Base-by-base conservation (phyloP, 2,329 filamentous ascomycete species). In the Colletotrichum higginsianum region DNA sequence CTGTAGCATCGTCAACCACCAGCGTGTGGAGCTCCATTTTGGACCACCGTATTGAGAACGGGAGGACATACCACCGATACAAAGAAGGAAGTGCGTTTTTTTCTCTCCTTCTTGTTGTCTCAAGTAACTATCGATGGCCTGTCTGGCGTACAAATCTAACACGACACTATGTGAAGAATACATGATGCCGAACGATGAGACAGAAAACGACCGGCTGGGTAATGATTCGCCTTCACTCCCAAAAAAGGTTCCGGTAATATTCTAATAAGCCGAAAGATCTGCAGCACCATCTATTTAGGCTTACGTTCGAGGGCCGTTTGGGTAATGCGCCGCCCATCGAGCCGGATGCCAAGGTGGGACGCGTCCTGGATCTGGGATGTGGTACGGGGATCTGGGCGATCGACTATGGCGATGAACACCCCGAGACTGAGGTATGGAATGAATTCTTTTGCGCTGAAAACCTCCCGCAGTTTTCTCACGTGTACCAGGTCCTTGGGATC, bases 381-480 rank as follows among this genome's bases (percentile, higher is more conserved):
- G 49, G 49, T 26, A 26, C 49, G 4, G 49, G 49, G 12, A 26
- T 52, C 13, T 52, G 76, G 77, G 78, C 77, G 9, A 82, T 84
- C 56, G 82, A 85, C 62, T 82, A 84, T 67, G 83, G 81, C 21
- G 61, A 64, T 18, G 61, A 50, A 26, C 77, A 79, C 49, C 81
- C 81, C 2, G 75, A 77, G 8, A 77, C 79, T 30, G 61, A 64
- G 21, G 61, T 64, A 44, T 16, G 16, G 26, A 38, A 3, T 26
- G 3, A 26, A 26, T 26, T 56, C 78, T 70, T 78, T 73, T 12
- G 5, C 2, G 16, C 8, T 13, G 11, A 26, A 11, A 23, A 9
- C 8, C 18, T 7, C 9, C 21, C 16, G 1, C 0, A 23, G 8
- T 4, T 30, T 30, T 30, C 49, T 64, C 1, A 62, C 8, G 2